Evolutionary conservation across 352 stramenopile species (phyloP).

Genomic region (Phytophthora podocarpi): DNA sequence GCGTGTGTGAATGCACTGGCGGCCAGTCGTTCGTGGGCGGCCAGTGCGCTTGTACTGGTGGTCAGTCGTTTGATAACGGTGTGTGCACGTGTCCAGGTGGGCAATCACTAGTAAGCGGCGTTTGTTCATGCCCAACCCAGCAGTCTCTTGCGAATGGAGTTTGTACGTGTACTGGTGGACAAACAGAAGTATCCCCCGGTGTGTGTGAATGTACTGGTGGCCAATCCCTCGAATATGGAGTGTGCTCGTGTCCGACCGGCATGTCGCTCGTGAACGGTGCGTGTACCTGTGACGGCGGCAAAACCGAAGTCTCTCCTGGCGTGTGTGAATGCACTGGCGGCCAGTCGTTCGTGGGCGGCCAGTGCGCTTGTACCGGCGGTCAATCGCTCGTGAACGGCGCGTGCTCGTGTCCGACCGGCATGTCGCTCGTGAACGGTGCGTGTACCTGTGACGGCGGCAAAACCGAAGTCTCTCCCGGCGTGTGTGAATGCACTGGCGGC

Average conservation of each 20-base stretch:
- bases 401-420: too few species aligned
- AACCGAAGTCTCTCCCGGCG: too few species aligned
- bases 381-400: neutral
- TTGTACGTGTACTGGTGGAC: neutral
- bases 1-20: neutral
- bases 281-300: too few species aligned
- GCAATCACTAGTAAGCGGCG: neutral
- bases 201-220: conserved; percentile 4
- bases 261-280: too few species aligned
- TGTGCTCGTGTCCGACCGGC: too few species aligned
- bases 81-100: neutral
- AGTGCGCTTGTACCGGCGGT: neutral
- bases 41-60: neutral
- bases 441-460: too few species aligned
- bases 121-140: neutral
- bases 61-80: neutral
- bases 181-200: neutral
- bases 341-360: neutral
- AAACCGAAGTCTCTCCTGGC: neutral
- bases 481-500: neutral
- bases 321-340: too few species aligned
- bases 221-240: neutral
- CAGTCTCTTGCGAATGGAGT: neutral
- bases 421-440: too few species aligned
- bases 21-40: neutral